A percentile compares a stretch with the other conserved stretches of the same genome.
phyloP scores from a whole-genome alignment of 176 grass and related monocot genomes.

The Ampelocalamus luodianensis region DNA sequence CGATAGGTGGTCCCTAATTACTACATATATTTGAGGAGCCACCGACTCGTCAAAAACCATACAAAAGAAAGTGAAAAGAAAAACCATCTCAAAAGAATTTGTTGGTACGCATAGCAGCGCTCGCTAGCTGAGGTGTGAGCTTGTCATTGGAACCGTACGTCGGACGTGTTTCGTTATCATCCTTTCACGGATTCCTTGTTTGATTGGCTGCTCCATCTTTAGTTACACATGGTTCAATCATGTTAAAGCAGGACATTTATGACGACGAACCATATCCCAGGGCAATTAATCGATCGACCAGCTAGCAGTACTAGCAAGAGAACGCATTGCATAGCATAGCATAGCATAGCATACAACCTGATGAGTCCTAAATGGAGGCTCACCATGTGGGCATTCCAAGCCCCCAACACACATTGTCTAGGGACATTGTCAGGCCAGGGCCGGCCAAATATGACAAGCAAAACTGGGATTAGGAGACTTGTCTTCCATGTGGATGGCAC shows the following conservation, averaged over 20 bases:
- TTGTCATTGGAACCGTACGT: neutral
- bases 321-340: no score
- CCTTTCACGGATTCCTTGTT: neutral
- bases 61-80: no score
- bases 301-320: conserved; percentile 12
- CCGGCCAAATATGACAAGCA: conserved; percentile 45
- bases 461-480: conserved; percentile 49
- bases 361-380: conserved; percentile 39
- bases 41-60: no score
- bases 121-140: neutral
- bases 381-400: conserved; percentile 51
- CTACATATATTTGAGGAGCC: no score
- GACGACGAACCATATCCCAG: neutral
- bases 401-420: conserved; percentile 45
- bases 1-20: no score
- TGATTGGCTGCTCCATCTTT: conserved; percentile 7
- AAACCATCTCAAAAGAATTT: neutral
- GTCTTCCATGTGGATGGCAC: conserved; percentile 64
- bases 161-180: conserved; percentile 3
- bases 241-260: conserved; percentile 18
- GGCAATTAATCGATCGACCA: neutral
- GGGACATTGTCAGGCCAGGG: conserved; percentile 39
- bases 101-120: neutral
- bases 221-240: conserved; percentile 38
- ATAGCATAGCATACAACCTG: neutral